These are phyloP conservation scores for Sedum album DNA, from an alignment of 164 flowering plant genomes.

Conservation along the genomic window DNA sequence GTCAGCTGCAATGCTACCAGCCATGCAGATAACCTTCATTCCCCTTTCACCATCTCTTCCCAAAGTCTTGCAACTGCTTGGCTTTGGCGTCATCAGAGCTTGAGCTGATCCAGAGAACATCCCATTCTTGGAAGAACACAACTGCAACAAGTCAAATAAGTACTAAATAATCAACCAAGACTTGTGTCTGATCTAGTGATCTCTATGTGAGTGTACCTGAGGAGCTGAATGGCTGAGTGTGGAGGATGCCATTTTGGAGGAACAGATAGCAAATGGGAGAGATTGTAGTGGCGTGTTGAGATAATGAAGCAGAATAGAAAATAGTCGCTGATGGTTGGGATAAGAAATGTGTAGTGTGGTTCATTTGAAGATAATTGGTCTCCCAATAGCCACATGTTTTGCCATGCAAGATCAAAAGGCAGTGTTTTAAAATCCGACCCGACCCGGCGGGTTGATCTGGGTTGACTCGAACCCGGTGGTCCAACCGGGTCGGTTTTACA, in stretches of 20 bases:
- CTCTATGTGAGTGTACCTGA: conserved; percentile 26
- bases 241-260: conserved; percentile 32
- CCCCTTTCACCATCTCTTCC: not conserved
- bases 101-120: not conserved
- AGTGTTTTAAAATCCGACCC: too few relatives aligned
- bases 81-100: not conserved
- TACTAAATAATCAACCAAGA: too few relatives aligned
- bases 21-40: not conserved
- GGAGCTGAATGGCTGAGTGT: conserved; percentile 34
- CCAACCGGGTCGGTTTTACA: too few relatives aligned
- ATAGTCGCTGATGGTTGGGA: not conserved
- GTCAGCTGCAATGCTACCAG: not conserved
- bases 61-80: not conserved
- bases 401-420: not conserved
- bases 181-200: too few relatives aligned
- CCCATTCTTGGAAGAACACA: not conserved
- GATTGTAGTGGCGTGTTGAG: conserved; percentile 14
- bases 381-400: conserved; percentile 27
- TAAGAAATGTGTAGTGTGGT: not conserved
- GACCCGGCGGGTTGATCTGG: too few relatives aligned
- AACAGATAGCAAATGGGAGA: conserved; percentile 11
- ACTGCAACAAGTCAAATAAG: not conserved
- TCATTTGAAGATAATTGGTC: conserved; percentile 1
- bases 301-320: not conserved
- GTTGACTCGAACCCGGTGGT: too few relatives aligned